Base-by-base conservation (phyloP, 75 land plant species). In the Pseudotsuga menziesii region DNA sequence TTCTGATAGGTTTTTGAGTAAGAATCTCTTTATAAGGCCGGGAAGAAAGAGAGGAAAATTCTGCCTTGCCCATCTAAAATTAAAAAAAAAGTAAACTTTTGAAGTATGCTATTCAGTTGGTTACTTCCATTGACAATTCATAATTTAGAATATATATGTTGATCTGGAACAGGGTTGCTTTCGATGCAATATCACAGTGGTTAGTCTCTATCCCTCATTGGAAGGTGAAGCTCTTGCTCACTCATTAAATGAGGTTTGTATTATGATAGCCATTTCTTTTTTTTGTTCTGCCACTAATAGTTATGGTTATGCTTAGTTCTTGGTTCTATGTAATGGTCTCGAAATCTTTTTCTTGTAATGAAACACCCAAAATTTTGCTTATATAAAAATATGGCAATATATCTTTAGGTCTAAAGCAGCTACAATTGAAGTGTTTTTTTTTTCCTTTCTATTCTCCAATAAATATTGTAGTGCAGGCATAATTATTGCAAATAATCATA, bases 221-320 rank as follows among this genome's bases (percentile, higher is more conserved):
- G 99, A 93, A 26, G 97, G 94, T 76, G 99, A 96, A 27, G 94
- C 99, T 2, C 85, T 96, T 48, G 78, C 81, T n/a, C 93, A 89
- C 76, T 93, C 94, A 26, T 78, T 96, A 4, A 96, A 91, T 81
- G 94, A 96, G 94, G 99, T 96, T 57, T 66, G 76, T 41, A 35
- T 61, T 23, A 67, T 35, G 69, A 39, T 22, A 69, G 11, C 25
- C 48, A 39, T 69, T 69, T 20, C 25, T 41, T 67, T 69, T 8
- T 41, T n/a, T 19, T 1, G 27, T 35, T 64, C 17, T 64, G 69
- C 35, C 19, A 19, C 39, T 64, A 69, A 2, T 41, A 41, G 39
- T 5, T 20, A 66, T 36, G 44, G n/a, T 69, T 69, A 69, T n/a
- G n/a, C 22, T 11, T 4, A 0, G 9, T 2, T 20, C 41, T 41